phyloP scores from a whole-genome alignment of 1,139 yeast species.

The Kodamaea ohmeri region DNA sequence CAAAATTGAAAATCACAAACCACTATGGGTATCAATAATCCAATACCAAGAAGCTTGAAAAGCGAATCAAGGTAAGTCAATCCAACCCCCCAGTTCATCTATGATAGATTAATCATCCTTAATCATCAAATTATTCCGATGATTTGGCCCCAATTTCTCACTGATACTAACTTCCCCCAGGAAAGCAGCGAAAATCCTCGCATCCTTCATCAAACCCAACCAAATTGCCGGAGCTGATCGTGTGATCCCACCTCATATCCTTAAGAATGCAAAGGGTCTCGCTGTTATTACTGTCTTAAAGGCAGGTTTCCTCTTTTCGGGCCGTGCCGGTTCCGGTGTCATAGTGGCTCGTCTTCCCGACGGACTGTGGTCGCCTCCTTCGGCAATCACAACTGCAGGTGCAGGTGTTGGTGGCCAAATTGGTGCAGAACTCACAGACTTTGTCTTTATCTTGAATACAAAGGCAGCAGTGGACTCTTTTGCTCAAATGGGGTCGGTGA shows the following conservation, averaged over 20 bases:
- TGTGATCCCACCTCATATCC: constrained; percentile 85
- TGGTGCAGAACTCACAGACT: constrained; percentile 95
- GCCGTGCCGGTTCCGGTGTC: constrained; percentile 96
- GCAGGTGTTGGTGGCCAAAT: constrained; percentile 99
- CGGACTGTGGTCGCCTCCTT: constrained; percentile 98
- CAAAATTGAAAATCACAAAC: constrained; percentile 4
- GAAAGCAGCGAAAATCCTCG: constrained; percentile 91
- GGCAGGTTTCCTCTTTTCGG: constrained; percentile 94
- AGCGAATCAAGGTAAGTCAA: constrained; percentile 80
- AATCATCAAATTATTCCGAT: background rate
- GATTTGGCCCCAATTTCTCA: background rate
- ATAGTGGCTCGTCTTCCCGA: constrained; percentile 92
- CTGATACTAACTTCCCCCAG: constrained; percentile 29
- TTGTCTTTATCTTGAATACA: constrained; percentile 86
- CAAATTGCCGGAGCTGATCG: constrained; percentile 88
- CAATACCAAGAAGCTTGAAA: constrained; percentile 86
- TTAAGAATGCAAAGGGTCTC: constrained; percentile 88
- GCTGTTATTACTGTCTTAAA: constrained; percentile 89
- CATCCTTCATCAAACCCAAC: constrained; percentile 93
- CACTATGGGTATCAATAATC: constrained; percentile 73
- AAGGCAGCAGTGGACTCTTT: constrained; percentile 89
- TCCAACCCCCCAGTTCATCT: too few species aligned
- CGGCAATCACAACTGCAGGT: constrained; percentile 94
- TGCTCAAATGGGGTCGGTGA: constrained; percentile 91
- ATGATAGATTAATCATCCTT: background rate